Conservation (phyloP, 495 filamentous ascomycete species). For the Trichoderma virens region DNA sequence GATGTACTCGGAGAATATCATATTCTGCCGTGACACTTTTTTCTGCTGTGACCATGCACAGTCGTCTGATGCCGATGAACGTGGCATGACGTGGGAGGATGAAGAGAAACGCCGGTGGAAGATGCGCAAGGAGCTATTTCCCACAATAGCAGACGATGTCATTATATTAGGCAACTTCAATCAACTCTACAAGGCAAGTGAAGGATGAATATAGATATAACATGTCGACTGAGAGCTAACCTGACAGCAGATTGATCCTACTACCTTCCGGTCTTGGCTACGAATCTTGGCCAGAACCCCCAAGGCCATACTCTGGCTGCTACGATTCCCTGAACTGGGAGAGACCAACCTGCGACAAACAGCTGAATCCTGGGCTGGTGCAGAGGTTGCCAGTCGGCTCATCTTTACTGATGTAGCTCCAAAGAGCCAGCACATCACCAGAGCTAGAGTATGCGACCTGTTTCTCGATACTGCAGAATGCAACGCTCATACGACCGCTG, state of each 20-base stretch:
- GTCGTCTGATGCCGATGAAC: conserved; percentile 73
- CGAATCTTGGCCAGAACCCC: conserved; percentile 82
- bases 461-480: conserved; percentile 98
- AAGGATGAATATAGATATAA: no score
- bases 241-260: conserved; percentile 76
- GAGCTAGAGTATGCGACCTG: conserved; percentile 84
- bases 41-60: conserved; percentile 98
- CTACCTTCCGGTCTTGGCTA: conserved; percentile 93
- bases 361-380: conserved; percentile 74
- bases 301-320: conserved; percentile 88
- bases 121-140: conserved; percentile 95
- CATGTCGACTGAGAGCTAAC: conserved; percentile 63
- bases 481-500: conserved; percentile 96
- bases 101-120: conserved; percentile 80
- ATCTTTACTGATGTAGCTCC: conserved; percentile 96
- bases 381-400: conserved; percentile 82
- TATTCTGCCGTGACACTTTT: conserved; percentile 91
- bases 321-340: conserved; percentile 91
- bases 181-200: conserved; percentile 90
- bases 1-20: conserved; percentile 96
- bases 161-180: conserved; percentile 98
- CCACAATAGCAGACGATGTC: conserved; percentile 68
- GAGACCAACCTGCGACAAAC: conserved; percentile 77
- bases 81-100: conserved; percentile 67
- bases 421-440: conserved; percentile 88